These are phyloP conservation scores for Hura crepitans DNA, from an alignment of 441 rosid species.

Conservation along the genomic window DNA sequence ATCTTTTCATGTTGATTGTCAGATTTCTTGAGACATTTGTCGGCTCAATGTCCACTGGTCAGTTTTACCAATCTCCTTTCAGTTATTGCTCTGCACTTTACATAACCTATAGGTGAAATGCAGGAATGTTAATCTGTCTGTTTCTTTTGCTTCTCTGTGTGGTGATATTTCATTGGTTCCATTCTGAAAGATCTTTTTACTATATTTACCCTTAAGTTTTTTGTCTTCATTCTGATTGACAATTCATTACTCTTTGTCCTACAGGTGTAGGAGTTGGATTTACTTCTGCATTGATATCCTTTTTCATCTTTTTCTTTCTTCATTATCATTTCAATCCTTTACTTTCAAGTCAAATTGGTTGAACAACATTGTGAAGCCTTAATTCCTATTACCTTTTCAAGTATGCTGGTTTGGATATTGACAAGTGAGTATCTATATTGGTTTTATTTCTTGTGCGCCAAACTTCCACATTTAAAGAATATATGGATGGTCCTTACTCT, in stretches of 20 bases:
- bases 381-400: constrained; percentile 84
- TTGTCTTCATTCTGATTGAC: constrained; percentile 24
- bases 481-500: constrained; percentile 19
- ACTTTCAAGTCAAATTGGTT: constrained; percentile 14
- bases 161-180: not conserved
- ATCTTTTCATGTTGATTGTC: constrained; percentile 73
- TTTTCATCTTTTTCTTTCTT: constrained; percentile 22
- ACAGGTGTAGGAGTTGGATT: constrained; percentile 99
- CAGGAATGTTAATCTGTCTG: not conserved
- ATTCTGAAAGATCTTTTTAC: constrained; percentile 1
- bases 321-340: constrained; percentile 14
- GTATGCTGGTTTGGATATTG: constrained; percentile 97
- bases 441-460: constrained; percentile 2
- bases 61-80: constrained; percentile 22
- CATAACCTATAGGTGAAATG: not conserved
- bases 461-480: constrained; percentile 9
- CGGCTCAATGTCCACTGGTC: constrained; percentile 98
- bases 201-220: constrained; percentile 5
- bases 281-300: constrained; percentile 96
- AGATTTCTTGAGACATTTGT: constrained; percentile 95
- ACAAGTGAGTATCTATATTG: constrained; percentile 63
- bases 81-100: not conserved
- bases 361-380: constrained; percentile 58
- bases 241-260: constrained; percentile 25
- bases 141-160: not conserved